A percentile compares a stretch with the other conserved stretches of the same genome.
Evolutionary conservation across 202 grass and related monocot species (phyloP).

Genomic region (Setaria italica): DNA sequence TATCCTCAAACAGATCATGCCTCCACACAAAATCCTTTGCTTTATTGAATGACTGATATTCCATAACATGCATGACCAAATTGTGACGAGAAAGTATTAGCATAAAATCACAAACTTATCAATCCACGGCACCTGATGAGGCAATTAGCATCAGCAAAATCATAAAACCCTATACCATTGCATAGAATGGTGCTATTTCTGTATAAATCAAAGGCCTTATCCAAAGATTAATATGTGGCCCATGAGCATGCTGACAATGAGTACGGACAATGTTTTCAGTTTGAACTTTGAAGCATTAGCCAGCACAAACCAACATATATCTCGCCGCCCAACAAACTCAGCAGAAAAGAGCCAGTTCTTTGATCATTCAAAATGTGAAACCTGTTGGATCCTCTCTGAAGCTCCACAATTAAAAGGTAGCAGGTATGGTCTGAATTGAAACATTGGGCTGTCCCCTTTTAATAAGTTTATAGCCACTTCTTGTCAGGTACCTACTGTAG

Average conservation of each 20-base stretch:
- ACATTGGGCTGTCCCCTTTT: conserved; percentile 46
- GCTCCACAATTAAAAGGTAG: conserved; percentile 40
- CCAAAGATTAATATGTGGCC: conserved; percentile 47
- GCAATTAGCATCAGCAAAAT: conserved; percentile 56
- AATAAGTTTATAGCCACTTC: conserved; percentile 46
- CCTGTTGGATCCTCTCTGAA: conserved; percentile 41
- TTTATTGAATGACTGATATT: conserved; percentile 96
- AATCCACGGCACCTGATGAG: conserved; percentile 49
- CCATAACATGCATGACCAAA: conserved; percentile 51
- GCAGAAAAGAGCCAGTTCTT: conserved; percentile 36
- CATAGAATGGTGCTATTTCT: conserved; percentile 50
- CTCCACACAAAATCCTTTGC: conserved; percentile 82
- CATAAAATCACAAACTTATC: conserved; percentile 50
- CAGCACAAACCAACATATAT: conserved; percentile 49
- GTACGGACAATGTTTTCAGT: conserved; percentile 52
- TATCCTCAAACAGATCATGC: conserved; percentile 85
- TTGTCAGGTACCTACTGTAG: conserved; percentile 55
- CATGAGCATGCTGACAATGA: conserved; percentile 49
- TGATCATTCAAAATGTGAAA: conserved; percentile 45
- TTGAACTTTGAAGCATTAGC: conserved; percentile 58
- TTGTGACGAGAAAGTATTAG: conserved; percentile 63
- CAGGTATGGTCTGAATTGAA: conserved; percentile 42
- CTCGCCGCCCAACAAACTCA: conserved; percentile 35
- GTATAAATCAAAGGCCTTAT: conserved; percentile 42
- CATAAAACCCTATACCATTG: conserved; percentile 54